These are phyloP conservation scores for Globisporangium yorkense DNA, from an alignment of 352 stramenopile species.

Conservation along the genomic window DNA sequence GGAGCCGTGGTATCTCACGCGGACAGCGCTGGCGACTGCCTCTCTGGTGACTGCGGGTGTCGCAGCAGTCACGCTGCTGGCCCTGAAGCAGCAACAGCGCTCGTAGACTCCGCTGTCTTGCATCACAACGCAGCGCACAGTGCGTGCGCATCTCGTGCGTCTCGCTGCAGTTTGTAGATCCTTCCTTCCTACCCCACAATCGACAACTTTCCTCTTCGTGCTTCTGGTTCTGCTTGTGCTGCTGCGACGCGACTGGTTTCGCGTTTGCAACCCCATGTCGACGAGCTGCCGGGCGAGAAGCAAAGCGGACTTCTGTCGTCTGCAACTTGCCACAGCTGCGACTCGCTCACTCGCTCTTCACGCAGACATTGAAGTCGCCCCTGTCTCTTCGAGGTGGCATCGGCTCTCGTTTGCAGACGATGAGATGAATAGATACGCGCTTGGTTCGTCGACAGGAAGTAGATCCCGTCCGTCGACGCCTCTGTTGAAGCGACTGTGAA, in stretches of 20 bases:
- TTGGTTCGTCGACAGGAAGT: not conserved
- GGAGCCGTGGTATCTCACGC: slow-evolving; percentile 60
- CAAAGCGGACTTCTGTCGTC: not conserved
- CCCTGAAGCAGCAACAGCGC: slow-evolving; percentile 45
- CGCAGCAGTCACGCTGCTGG: slow-evolving; percentile 51
- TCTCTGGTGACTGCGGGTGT: slow-evolving; percentile 69
- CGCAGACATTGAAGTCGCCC: slow-evolving; percentile 3
- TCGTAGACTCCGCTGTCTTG: slow-evolving; percentile 6
- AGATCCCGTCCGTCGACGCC: not conserved
- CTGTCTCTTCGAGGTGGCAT: slow-evolving; percentile 1
- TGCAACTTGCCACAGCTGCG: slow-evolving; percentile 7
- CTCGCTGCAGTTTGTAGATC: slow-evolving; percentile 5
- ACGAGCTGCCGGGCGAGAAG: not conserved
- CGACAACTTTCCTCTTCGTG: slow-evolving; percentile 1
- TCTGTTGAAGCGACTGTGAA: not conserved
- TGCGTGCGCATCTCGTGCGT: not conserved
- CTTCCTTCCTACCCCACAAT: not conserved
- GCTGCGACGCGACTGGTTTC: not conserved
- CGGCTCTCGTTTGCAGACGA: not conserved
- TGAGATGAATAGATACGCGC: not conserved
- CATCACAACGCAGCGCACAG: not conserved
- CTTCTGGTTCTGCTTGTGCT: not conserved
- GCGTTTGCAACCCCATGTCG: slow-evolving; percentile 2
- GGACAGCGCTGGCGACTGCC: slow-evolving; percentile 47
- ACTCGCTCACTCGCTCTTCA: slow-evolving; percentile 1